Percentiles rank a stretch among this genome's conserved stretches.
Conservation (phyloP, 2,329 filamentous ascomycete species). For the Ambrosiella cleistominuta region DNA sequence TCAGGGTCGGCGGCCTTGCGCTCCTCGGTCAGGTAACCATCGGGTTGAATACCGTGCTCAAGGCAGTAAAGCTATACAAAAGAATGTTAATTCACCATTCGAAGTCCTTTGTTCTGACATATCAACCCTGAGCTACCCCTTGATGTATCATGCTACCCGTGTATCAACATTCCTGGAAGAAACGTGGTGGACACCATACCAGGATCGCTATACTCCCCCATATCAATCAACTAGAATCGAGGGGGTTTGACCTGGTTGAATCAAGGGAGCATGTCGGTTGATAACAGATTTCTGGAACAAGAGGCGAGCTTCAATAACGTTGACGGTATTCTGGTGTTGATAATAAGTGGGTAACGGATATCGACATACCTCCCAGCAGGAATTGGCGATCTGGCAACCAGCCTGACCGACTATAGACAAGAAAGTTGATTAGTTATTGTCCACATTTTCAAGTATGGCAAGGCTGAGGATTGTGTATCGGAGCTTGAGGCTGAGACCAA, state of each 20-base stretch:
- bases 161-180: too few relatives aligned
- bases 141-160: too few relatives aligned
- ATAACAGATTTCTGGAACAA: background rate
- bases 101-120: background rate
- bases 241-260: background rate
- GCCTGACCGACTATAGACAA: constrained; percentile 79
- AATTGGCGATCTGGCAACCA: constrained; percentile 99
- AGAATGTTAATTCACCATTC: background rate
- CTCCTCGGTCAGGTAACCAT: constrained; percentile 97
- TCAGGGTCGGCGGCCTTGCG: constrained; percentile 85
- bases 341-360: background rate
- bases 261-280: background rate
- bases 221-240: too few relatives aligned
- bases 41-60: constrained; percentile 98
- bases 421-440: constrained; percentile 13
- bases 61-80: constrained; percentile 82
- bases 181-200: too few relatives aligned
- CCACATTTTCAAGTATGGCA: background rate
- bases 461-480: background rate
- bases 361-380: constrained; percentile 93
- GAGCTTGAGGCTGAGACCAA: background rate
- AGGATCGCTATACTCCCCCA: too few relatives aligned
- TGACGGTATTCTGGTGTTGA: background rate
- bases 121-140: too few relatives aligned
- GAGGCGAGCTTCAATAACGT: background rate